Evolutionary conservation across 345 rosid species (phyloP), one percentile per base, ranked within the genome.

Genomic region (Gossypium longicalyx): DNA sequence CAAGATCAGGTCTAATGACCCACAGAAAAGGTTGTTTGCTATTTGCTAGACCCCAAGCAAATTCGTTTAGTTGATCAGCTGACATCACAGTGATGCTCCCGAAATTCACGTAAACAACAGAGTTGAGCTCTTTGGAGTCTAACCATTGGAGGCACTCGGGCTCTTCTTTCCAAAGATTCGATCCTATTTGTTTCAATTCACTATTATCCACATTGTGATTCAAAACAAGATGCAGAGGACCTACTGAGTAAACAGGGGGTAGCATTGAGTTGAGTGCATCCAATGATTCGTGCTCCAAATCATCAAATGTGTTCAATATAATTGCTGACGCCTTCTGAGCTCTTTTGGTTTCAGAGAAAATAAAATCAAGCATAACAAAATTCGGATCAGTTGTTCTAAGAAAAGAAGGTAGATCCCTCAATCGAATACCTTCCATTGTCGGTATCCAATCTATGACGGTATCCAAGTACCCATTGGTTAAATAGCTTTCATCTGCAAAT

Each of bases 1-100:
- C 90, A 22, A 88, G 83, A 74, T 89, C 88, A 0, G 91, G 91
- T 67, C 94, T 69, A 8, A 86, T 83, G 41, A 86, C 80, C 94
- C 94, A 89, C 57, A 89, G 44, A 75, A 89, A 89, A 0, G 80
- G 62, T 17, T 85, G 83, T 12, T 77, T 80, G 66, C 89, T 88
- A 16, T 80, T 86, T 0, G 91, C 94, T 16, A 89, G 82, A 17
- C 91, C 94, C 94, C 90, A 88, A 9, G 94, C 89, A 10, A 88
- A 82, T 82, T 89, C 94, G 13, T n/a, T 44, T 16, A 86, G 56
- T 48, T 89, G 91, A 47, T 79, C 54, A 0, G 77, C 22, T 0
- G 76, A 80, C 84, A 89, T 74, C 4, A 88, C 86, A 0, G 94
- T 77, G 64, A 89, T 84, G 83, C 91, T 87, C 8, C 94, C 93